These are phyloP conservation scores for Yamadazyma songkhlaensis DNA, from an alignment of 1,139 yeast species.

Conservation along the genomic window DNA sequence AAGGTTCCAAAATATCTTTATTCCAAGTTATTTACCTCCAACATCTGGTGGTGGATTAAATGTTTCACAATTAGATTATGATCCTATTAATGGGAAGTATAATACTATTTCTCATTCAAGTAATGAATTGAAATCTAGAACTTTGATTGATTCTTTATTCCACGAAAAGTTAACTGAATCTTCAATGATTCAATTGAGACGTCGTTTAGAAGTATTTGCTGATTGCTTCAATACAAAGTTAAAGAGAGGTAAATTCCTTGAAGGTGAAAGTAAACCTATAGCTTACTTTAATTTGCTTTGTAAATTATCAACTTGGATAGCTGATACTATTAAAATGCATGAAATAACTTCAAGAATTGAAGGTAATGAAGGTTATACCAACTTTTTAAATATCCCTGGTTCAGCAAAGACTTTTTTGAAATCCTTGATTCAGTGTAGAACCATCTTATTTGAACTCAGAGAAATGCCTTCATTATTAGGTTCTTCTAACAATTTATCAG, in stretches of 20 bases:
- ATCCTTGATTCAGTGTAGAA: slow-evolving; percentile 32
- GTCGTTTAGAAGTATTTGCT: slow-evolving; percentile 11
- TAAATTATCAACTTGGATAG: slow-evolving; percentile 35
- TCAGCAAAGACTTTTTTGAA: slow-evolving; percentile 34
- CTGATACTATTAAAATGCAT: slow-evolving; percentile 55
- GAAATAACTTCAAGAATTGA: slow-evolving; percentile 53
- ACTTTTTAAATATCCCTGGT: slow-evolving; percentile 35
- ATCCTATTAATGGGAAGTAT: slow-evolving; percentile 17
- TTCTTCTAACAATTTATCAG: slow-evolving; percentile 13
- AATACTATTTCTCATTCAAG: slow-evolving; percentile 18
- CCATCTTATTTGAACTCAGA: slow-evolving; percentile 20
- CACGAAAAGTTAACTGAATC: slow-evolving; percentile 11
- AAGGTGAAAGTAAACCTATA: slow-evolving; percentile 13
- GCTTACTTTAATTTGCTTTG: slow-evolving; percentile 20
- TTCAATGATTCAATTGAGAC: slow-evolving; percentile 9
- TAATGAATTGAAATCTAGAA: slow-evolving; percentile 12
- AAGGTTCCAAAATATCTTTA: slow-evolving; percentile 42
- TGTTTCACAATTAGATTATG: slow-evolving; percentile 11
- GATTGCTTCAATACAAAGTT: slow-evolving; percentile 13
- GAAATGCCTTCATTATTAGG: slow-evolving; percentile 16
- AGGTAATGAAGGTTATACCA: slow-evolving; percentile 30
- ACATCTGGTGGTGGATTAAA: slow-evolving; percentile 15
- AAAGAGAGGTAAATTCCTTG: slow-evolving; percentile 11
- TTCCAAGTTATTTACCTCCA: slow-evolving; percentile 40
- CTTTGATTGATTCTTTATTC: slow-evolving; percentile 8